Base-by-base conservation (phyloP, 1,284 basidiomycete species). In the Boletus albobrunnescens region DNA sequence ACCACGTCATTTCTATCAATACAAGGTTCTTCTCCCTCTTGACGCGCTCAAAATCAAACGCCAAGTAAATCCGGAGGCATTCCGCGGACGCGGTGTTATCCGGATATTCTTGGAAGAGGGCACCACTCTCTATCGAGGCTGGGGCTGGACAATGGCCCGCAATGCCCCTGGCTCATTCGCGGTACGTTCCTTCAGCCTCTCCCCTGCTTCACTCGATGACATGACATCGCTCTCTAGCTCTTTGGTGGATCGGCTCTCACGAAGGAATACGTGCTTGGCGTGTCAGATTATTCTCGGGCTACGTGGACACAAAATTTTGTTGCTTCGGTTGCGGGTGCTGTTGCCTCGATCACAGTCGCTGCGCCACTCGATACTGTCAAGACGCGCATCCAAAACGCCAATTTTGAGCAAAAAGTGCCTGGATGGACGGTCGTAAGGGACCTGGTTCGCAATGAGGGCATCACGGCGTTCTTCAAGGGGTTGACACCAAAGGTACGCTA, bases 11-110 rank as follows among this genome's bases (percentile, higher is more conserved):
- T 19, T 44, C 33, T 51, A 32, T 27, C 13, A 0, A 28, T 27
- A 17, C 2, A 49, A 87, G 83, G 86, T 94, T 19, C 82, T 99
- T 16, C 79, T 99, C 22, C 95, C 95, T 1, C 77, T 99, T 6
- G 95, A 99, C 62, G 94, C 87, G 23, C 83, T 99, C 63, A 99
- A 99, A 73, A 99, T 99, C 72, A 98, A 97, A 76, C 86, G 94
- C 55, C 94, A 97, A 73, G 93, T 94, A 53, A 96, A 96, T 71
- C 94, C 93, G 4, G 93, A 95, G 60, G 92, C 94, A 2, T 92
- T 96, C 80, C 87, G 90, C 44, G 91, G 91, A 36, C 87, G 95
- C 31, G 94, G 94, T 31, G 79, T 96, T 59, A 56, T 96, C 49
- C 85, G 87, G 46, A 94, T 99, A 56, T 82, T 99, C 66, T 72